Conservation (phyloP, 306 rosid species). For the Lathyrus oleraceus region DNA sequence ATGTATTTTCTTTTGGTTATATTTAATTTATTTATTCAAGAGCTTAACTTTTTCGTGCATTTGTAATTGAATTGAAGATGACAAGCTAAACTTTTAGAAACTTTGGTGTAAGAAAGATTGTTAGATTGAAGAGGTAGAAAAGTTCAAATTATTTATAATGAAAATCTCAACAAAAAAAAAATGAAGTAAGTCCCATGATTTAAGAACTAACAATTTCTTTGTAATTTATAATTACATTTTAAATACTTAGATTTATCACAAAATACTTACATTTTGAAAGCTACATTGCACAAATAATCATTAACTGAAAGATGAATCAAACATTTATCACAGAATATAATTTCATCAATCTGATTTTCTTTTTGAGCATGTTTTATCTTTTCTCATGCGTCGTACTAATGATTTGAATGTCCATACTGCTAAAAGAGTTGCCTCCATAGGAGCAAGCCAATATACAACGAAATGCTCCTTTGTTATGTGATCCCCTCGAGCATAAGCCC, state of each 20-base stretch:
- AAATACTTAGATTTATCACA: constrained; percentile 8
- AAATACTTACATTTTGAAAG: neutral
- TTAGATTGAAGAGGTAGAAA: no score
- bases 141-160: no score
- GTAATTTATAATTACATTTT: no score
- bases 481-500: constrained; percentile 93
- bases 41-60: no score
- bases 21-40: no score
- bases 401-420: constrained; percentile 78
- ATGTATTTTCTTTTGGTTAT: no score
- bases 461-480: constrained; percentile 88
- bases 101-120: no score
- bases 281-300: constrained; percentile 23
- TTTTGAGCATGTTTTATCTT: constrained; percentile 49
- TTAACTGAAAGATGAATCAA: constrained; percentile 23
- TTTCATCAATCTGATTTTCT: constrained; percentile 65
- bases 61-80: no score
- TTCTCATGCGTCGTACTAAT: constrained; percentile 45
- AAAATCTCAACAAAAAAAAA: no score
- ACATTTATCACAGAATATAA: neutral
- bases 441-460: constrained; percentile 91
- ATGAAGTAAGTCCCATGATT: no score
- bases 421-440: constrained; percentile 72
- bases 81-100: no score
- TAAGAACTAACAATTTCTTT: no score